Percentiles rank a stretch among this genome's conserved stretches.
Conservation (phyloP, 371 early-diverging fungal species). For the Umbelopsis sp. region DNA sequence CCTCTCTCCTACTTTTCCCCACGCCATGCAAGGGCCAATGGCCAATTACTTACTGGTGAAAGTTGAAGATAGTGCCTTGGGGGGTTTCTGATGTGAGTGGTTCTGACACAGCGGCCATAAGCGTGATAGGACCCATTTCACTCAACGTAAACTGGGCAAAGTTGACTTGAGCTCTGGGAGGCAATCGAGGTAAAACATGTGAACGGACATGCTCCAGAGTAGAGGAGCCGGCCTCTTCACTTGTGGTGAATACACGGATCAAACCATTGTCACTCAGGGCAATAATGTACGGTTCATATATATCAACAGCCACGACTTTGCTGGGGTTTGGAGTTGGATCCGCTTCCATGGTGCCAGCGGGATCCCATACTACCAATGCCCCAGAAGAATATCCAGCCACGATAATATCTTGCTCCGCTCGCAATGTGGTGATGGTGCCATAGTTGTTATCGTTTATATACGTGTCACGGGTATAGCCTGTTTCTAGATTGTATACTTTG, state of each 20-base stretch:
- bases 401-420: conserved; percentile 17
- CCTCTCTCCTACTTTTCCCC: background rate
- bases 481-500: conserved; percentile 18
- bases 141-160: conserved; percentile 8
- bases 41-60: conserved; percentile 9
- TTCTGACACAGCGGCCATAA: conserved; percentile 19
- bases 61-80: conserved; percentile 19
- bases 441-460: background rate
- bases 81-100: conserved; percentile 16
- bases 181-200: conserved; percentile 1
- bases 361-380: conserved; percentile 11
- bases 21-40: background rate
- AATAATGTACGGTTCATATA: conserved; percentile 16
- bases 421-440: conserved; percentile 6
- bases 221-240: background rate
- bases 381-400: conserved; percentile 17
- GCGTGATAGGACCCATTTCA: conserved; percentile 14
- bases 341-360: conserved; percentile 5
- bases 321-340: background rate
- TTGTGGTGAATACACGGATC: background rate
- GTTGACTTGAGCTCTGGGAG: background rate
- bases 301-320: conserved; percentile 16
- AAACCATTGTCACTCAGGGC: conserved; percentile 7
- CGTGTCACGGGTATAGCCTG: conserved; percentile 13
- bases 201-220: conserved; percentile 1